Evolutionary conservation across 2,329 filamentous ascomycete genomes (phyloP), one percentile per base, ranked within the genome.

Genomic region (Zasmidium angulare): DNA sequence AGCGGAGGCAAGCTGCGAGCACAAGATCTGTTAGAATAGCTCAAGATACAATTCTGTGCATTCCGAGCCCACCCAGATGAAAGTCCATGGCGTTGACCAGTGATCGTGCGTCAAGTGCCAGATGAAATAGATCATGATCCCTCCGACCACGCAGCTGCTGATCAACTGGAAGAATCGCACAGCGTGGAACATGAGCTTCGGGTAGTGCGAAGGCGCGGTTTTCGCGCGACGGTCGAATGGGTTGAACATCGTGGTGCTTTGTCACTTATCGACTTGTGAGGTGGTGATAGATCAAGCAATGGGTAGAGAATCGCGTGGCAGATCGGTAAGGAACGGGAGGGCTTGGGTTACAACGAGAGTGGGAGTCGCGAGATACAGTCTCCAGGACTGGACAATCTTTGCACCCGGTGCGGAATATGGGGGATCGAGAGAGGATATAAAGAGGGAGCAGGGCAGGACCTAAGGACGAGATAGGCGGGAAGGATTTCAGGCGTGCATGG

Each of bases 31-130:
- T 54, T 46, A 20, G 48, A 29, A 20, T 22, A 53, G 11, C 20
- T n/a, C 31, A 29, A 47, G 24, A 51, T 50, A 14, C 47, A 19
- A 17, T 7, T 19, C 12, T 50, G 46, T 17, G 29, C 54, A 20
- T 17, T 49, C 56, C 40, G 66, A 29, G 4, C 78, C 62, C 77
- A 86, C 84, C 61, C 86, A 72, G 19, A 86, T 76, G 67, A 86
- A 86, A 1, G 83, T 84, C 80, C 82, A 86, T 0, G 84, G 84
- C 2, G 84, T 74, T 49, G 76, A 77, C 72, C 79, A 84, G 51
- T 79, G 72, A 61, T 82, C 81, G 48, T 76, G 74, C 20, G 76
- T 76, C 21, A 86, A 76, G 63, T 84, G 80, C 63, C 76, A 80
- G 62, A 83, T 78, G 71, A 86, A 86, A 63, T 81, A 83, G 58